A percentile compares a stretch with the other conserved stretches of the same genome.
Evolutionary conservation across 2,329 filamentous ascomycete species (phyloP).

Genomic region (Dendrostoma leiphaemia): DNA sequence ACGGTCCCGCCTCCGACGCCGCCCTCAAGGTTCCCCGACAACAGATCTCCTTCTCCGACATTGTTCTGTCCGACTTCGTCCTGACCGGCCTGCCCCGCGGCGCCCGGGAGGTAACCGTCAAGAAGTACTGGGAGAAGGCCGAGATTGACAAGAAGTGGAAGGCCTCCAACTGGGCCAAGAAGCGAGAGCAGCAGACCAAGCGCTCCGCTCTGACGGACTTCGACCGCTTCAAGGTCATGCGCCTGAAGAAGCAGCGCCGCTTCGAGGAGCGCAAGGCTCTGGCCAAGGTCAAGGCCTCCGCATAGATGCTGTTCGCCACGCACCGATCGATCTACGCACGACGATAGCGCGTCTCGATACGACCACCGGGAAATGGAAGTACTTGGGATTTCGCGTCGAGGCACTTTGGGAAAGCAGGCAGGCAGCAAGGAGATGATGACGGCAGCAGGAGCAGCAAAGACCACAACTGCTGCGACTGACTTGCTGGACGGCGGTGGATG

Average conservation of each 20-base stretch:
- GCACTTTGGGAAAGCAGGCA: slow-evolving; percentile 18
- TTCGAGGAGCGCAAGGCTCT: slow-evolving; percentile 97
- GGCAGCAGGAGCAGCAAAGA: slow-evolving; percentile 1
- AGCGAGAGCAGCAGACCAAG: slow-evolving; percentile 79
- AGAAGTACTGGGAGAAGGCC: slow-evolving; percentile 86
- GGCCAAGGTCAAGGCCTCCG: slow-evolving; percentile 84
- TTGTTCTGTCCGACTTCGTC: slow-evolving; percentile 86
- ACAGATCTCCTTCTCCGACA: slow-evolving; percentile 74
- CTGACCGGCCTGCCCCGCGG: slow-evolving; percentile 84
- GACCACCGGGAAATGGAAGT: slow-evolving; percentile 28
- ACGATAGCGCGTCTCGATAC: slow-evolving; percentile 13
- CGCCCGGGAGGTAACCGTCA: slow-evolving; percentile 77
- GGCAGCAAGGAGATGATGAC: slow-evolving; percentile 12
- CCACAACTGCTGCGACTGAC: background rate
- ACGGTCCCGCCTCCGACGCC: slow-evolving; percentile 83
- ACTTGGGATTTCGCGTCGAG: slow-evolving; percentile 17
- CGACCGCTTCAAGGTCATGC: slow-evolving; percentile 99
- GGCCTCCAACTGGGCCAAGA: slow-evolving; percentile 91
- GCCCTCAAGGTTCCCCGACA: slow-evolving; percentile 83
- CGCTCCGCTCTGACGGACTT: slow-evolving; percentile 95
- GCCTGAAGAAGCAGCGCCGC: slow-evolving; percentile 98
- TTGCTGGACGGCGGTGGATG: slow-evolving; percentile 16
- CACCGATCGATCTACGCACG: slow-evolving; percentile 28
- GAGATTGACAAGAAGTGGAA: slow-evolving; percentile 93
- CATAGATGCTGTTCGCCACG: slow-evolving; percentile 49